phyloP scores from a whole-genome alignment of 2,329 filamentous ascomycete species.

The Calonectria honghensis region DNA sequence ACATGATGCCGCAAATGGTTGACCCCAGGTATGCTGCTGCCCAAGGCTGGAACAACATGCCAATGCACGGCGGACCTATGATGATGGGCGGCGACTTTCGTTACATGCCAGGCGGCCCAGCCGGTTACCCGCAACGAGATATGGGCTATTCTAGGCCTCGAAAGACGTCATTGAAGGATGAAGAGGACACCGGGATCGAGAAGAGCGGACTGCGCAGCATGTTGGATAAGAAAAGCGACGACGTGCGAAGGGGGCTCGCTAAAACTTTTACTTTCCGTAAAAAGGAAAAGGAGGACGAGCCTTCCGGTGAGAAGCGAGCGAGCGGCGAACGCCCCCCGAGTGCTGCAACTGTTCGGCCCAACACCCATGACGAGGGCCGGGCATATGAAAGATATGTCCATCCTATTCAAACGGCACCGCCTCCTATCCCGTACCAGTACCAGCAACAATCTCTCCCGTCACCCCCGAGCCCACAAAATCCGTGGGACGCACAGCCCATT shows the following conservation, averaged over 20 bases:
- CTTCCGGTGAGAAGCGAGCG: constrained; percentile 31
- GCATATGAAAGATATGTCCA: constrained; percentile 39
- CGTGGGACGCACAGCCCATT: constrained; percentile 46
- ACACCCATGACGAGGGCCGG: constrained; percentile 39
- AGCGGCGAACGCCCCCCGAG: constrained; percentile 50
- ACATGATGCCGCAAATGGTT: constrained; percentile 33
- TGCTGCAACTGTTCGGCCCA: constrained; percentile 48
- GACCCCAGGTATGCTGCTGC: constrained; percentile 31
- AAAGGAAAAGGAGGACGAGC: constrained; percentile 65
- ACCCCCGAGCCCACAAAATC: constrained; percentile 47
- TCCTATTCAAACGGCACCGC: constrained; percentile 40
- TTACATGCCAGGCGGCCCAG: constrained; percentile 55
- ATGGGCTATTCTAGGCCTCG: constrained; percentile 66
- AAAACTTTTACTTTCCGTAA: constrained; percentile 72
- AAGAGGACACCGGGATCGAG: constrained; percentile 73
- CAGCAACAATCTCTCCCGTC: constrained; percentile 45
- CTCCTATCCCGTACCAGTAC: constrained; percentile 41
- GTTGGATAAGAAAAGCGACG: constrained; percentile 74
- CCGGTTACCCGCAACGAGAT: constrained; percentile 56
- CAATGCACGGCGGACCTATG: constrained; percentile 34
- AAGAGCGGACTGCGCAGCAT: constrained; percentile 71
- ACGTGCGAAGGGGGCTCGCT: constrained; percentile 70
- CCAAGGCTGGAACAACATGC: constrained; percentile 33
- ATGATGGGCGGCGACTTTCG: constrained; percentile 48
- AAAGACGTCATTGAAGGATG: constrained; percentile 66